Base-by-base conservation (phyloP, 2,329 filamentous ascomycete species). In the Colletotrichum nymphaeae region DNA sequence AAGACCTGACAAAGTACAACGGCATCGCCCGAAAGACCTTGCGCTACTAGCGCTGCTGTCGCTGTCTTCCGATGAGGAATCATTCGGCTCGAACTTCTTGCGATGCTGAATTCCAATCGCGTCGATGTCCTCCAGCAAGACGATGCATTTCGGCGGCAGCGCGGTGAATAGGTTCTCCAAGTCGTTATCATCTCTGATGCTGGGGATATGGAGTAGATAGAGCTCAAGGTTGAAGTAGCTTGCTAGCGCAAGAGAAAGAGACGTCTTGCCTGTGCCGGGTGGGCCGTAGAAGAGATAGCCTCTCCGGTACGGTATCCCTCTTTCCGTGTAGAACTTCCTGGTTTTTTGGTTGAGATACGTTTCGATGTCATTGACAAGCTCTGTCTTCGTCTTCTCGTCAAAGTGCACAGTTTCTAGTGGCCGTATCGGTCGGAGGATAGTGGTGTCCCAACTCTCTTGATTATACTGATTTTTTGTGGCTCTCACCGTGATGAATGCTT, bases 281-380 rank as follows among this genome's bases (percentile, higher is more conserved):
- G 93, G 93, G 0, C 93, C 93, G 77, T 94, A 89, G 0, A 95
- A 86, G 5, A 95, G 86, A 77, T 94, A 95, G 11, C 93, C 93
- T 64, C 93, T 85, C 12, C 93, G 87, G 78, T 95, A 95, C 0
- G 93, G 93, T 72, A 95, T 94, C 28, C 93, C 93, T 28, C 93
- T 89, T 72, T 93, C 88, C 35, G 92, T 86, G 79, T 95, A 95
- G 89, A 93, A 95, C 26, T 88, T 88, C 16, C 90, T 78, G 1
- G 82, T 83, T 2, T 75, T 85, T 32, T 89, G 90, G 8, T 86
- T 83, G 22, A 94, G 86, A 77, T 95, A 95, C 73, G 91, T 90
- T 74, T 87, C 84, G 9, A 95, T 88, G 78, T 95, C 93, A n/a
- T 86, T 84, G 0, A 94, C 86, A 35, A 95, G 90, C n/a, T 87